Conservation (phyloP, 768 basidiomycete genomes). For the Leccinum imitatum region DNA sequence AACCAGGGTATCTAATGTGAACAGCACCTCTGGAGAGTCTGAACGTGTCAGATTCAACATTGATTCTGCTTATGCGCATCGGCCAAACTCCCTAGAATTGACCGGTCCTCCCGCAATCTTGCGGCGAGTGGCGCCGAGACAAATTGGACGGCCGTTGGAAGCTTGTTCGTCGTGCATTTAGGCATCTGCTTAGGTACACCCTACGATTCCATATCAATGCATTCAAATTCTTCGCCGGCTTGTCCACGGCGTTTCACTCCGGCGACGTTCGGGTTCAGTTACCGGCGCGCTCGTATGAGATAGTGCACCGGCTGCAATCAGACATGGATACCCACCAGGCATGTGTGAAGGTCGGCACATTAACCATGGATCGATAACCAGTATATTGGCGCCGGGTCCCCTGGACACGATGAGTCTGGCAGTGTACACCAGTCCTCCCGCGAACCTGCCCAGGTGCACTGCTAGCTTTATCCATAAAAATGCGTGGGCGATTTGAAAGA, state of each 20-base stretch:
- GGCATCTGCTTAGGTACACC: background rate
- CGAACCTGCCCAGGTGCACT: conserved; percentile 14
- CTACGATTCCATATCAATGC: background rate
- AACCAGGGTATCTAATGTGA: background rate
- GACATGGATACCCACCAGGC: background rate
- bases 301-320: background rate
- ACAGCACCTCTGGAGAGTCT: background rate
- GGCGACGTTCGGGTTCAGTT: background rate
- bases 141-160: background rate
- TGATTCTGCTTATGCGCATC: background rate
- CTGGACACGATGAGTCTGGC: background rate
- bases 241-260: background rate
- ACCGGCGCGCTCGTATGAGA: background rate
- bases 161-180: background rate
- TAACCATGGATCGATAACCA: background rate
- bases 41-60: background rate
- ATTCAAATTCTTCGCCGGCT: background rate
- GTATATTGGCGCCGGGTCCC: too few species aligned
- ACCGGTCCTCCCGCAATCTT: background rate
- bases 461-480: background rate
- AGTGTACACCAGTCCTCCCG: conserved; percentile 10
- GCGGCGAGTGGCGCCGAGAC: background rate
- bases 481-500: background rate
- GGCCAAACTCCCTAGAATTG: background rate
- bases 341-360: background rate